phyloP scores from a whole-genome alignment of 768 basidiomycete species.

The Megacollybia marginata region DNA sequence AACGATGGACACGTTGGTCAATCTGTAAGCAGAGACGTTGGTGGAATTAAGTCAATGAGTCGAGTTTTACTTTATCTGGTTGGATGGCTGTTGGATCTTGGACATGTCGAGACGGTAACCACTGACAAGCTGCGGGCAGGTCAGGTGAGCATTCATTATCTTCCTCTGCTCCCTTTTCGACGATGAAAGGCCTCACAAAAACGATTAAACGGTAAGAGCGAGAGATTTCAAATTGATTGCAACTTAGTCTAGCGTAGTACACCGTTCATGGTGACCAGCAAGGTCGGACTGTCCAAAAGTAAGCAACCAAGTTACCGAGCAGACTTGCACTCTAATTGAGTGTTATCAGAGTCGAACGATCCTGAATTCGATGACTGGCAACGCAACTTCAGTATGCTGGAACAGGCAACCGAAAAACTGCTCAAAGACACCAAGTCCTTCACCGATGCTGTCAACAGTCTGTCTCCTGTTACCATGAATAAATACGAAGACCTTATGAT shows the following conservation, averaged over 20 bases:
- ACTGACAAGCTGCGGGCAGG: background rate
- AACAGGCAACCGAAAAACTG: slow-evolving; percentile 80
- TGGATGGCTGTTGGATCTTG: slow-evolving; percentile 76
- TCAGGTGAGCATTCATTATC: background rate
- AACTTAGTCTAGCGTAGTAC: slow-evolving; percentile 44
- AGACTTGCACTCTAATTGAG: slow-evolving; percentile 4
- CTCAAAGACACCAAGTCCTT: slow-evolving; percentile 89
- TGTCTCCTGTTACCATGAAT: slow-evolving; percentile 15
- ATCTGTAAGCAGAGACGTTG: slow-evolving; percentile 34
- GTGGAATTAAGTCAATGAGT: background rate
- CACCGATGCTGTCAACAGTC: slow-evolving; percentile 73
- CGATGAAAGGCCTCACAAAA: slow-evolving; percentile 83
- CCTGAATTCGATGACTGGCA: slow-evolving; percentile 87
- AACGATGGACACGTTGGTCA: slow-evolving; percentile 96
- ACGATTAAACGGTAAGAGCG: slow-evolving; percentile 56
- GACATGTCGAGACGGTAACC: slow-evolving; percentile 33
- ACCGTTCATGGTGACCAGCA: slow-evolving; percentile 82
- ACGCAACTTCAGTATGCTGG: slow-evolving; percentile 68
- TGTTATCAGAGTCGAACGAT: slow-evolving; percentile 60
- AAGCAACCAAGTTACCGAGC: slow-evolving; percentile 16
- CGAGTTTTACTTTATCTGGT: slow-evolving; percentile 70
- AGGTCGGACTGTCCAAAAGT: slow-evolving; percentile 94
- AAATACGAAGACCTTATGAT: slow-evolving; percentile 1
- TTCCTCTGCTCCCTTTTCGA: slow-evolving; percentile 6
- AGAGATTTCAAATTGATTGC: background rate